Base-by-base conservation (phyloP, 345 rosid genomes). In the Chamaenerion angustifolium region DNA sequence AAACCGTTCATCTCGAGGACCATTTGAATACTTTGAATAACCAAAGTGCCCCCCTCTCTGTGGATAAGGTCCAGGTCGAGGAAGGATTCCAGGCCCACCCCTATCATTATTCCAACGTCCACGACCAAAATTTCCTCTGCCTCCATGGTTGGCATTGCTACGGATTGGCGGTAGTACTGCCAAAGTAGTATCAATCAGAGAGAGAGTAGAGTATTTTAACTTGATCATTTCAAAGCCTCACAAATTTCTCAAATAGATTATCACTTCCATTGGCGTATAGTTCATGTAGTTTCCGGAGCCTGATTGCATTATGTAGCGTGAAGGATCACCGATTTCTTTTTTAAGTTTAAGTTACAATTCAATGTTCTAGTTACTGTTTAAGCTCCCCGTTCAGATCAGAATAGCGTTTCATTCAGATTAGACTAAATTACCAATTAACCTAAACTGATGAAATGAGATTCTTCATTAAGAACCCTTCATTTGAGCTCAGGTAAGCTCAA, bases 71-170 rank as follows among this genome's bases (percentile, higher is more conserved):
- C 89, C 89, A 25, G 95, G 98, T 23, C 94, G 81, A 43, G 95
- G 95, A 64, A 92, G 96, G 53, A 84, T 71, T 56, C 96, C 96
- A 14, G 82, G 37, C 3, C 48, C 82, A 57, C 95, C 97, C 68
- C 96, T 81, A 71, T 68, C 81, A 55, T 72, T 80, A 46, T 67
- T 73, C 98, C 95, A 81, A 21, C 95, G 89, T 37, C 90, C 94
- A 51, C 88, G 93, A 40, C 95, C 93, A 65, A 64, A 75, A 35
- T 57, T 71, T 50, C 85, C 87, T 72, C 95, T 74, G 40, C 81
- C 76, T 7, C 67, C 85, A 69, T 69, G 74, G 42, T 71, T 75
- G 45, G 56, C 66, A 55, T 62, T 74, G 55, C 79, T 80, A 46
- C 75, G 51, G 47, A 58, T 76, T 49, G 94, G 89, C 43, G 94